A percentile compares a stretch with the other conserved stretches of the same genome.
Evolutionary conservation across 768 basidiomycete genomes (phyloP).

Genomic region (Suillus hirtellus): DNA sequence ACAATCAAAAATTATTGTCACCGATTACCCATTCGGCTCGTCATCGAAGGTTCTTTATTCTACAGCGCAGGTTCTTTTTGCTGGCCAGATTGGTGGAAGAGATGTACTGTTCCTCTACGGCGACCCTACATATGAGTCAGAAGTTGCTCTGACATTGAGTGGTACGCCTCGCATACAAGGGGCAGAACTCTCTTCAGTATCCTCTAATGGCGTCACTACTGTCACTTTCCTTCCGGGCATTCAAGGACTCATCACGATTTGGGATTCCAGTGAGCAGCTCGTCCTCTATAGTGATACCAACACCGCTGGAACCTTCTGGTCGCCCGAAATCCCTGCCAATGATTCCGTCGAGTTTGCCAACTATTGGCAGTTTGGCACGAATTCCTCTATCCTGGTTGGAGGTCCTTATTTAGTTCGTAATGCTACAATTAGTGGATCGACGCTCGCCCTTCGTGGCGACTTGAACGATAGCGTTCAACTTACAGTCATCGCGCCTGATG

Average conservation of each 20-base stretch:
- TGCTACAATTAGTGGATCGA: constrained; percentile 47
- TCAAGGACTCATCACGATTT: constrained; percentile 58
- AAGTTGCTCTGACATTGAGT: constrained; percentile 45
- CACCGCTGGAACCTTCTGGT: constrained; percentile 75
- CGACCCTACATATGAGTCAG: constrained; percentile 54
- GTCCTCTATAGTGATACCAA: constrained; percentile 66
- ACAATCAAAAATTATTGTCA: constrained; percentile 71
- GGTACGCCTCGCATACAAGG: constrained; percentile 46
- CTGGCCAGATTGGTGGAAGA: constrained; percentile 58
- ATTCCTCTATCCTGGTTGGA: constrained; percentile 62
- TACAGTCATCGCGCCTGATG: constrained; percentile 62
- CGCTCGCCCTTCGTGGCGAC: constrained; percentile 68
- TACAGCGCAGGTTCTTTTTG: constrained; percentile 72
- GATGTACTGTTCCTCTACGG: constrained; percentile 68
- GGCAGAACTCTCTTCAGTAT: constrained; percentile 26
- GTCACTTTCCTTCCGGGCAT: constrained; percentile 59
- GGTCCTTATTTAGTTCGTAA: constrained; percentile 66
- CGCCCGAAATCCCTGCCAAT: constrained; percentile 57
- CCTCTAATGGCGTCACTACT: constrained; percentile 36
- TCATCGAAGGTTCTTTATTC: constrained; percentile 60
- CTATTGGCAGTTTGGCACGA: constrained; percentile 76
- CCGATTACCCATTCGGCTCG: constrained; percentile 71
- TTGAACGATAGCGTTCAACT: constrained; percentile 57
- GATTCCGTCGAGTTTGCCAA: constrained; percentile 45
- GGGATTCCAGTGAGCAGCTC: constrained; percentile 67